Conservation (phyloP, 139 green algal species). For the Marvania coccoides region DNA sequence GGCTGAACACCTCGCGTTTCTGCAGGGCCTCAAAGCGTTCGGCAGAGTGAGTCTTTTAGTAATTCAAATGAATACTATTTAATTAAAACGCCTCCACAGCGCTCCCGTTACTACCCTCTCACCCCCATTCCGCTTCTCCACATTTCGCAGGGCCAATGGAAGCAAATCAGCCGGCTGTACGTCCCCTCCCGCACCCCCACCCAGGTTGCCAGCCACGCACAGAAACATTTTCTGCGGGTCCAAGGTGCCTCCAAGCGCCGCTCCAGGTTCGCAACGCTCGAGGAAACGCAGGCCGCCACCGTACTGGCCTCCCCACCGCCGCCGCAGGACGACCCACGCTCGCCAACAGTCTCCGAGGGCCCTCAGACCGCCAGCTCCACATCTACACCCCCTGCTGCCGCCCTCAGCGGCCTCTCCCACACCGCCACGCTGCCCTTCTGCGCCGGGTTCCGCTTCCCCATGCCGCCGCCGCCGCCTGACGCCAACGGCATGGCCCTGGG, state of each 20-base stretch:
- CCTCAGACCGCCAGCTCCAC: neutral
- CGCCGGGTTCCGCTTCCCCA: neutral
- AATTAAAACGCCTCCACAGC: neutral
- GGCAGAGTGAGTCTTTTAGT: slow-evolving; percentile 43
- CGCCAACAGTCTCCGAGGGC: neutral
- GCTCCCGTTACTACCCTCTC: neutral
- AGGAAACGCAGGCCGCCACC: slow-evolving; percentile 20
- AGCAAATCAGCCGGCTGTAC: slow-evolving; percentile 61
- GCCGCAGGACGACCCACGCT: too few species aligned
- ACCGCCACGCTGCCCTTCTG: neutral
- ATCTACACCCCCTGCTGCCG: neutral
- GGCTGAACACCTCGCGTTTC: slow-evolving; percentile 71
- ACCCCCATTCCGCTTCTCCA: neutral
- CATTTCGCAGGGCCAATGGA: slow-evolving; percentile 69
- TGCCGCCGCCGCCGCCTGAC: neutral
- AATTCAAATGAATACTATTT: neutral
- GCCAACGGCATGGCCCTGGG: neutral
- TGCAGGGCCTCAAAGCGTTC: slow-evolving; percentile 63
- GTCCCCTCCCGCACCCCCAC: slow-evolving; percentile 71
- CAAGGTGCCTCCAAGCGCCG: slow-evolving; percentile 67
- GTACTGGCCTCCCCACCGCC: neutral
- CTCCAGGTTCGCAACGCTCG: slow-evolving; percentile 41
- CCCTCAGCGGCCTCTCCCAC: neutral
- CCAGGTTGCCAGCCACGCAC: slow-evolving; percentile 80
- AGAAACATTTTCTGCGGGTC: slow-evolving; percentile 86